These are phyloP conservation scores for Myotisia sp. DNA, from an alignment of 2,329 filamentous ascomycete genomes.

Conservation along the genomic window DNA sequence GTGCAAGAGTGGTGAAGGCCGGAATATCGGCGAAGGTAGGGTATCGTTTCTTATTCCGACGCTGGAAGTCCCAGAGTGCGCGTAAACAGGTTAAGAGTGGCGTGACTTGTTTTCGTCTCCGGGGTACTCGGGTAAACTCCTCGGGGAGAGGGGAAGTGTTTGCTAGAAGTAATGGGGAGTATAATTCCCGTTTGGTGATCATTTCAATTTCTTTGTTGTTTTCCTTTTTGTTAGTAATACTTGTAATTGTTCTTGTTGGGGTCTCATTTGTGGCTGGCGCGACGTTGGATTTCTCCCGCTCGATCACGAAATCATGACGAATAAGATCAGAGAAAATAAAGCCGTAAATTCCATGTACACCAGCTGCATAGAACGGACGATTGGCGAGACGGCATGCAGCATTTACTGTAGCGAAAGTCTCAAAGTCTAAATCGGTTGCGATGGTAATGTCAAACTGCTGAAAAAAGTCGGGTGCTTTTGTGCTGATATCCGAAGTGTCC, in stretches of 20 bases:
- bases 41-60: constrained; percentile 39
- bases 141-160: constrained; percentile 64
- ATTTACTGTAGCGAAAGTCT: constrained; percentile 65
- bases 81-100: constrained; percentile 74
- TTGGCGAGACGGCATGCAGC: constrained; percentile 65
- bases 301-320: constrained; percentile 75
- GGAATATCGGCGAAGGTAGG: constrained; percentile 54
- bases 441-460: constrained; percentile 70
- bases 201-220: constrained; percentile 65
- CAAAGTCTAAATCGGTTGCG: constrained; percentile 70
- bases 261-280: constrained; percentile 52
- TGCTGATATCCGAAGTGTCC: constrained; percentile 52
- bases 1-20: constrained; percentile 63
- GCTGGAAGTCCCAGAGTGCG: constrained; percentile 78
- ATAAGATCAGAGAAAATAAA: constrained; percentile 92
- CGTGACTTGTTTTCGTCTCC: constrained; percentile 58
- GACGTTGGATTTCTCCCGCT: constrained; percentile 69
- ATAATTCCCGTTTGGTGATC: constrained; percentile 82
- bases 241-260: constrained; percentile 59
- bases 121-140: constrained; percentile 53
- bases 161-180: constrained; percentile 75
- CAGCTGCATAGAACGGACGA: constrained; percentile 77
- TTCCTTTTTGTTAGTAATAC: constrained; percentile 54
- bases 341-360: constrained; percentile 78
- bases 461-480: constrained; percentile 62